These are phyloP conservation scores for Nakazawaea ernobii DNA, from an alignment of 805 yeast genomes.

Conservation along the genomic window DNA sequence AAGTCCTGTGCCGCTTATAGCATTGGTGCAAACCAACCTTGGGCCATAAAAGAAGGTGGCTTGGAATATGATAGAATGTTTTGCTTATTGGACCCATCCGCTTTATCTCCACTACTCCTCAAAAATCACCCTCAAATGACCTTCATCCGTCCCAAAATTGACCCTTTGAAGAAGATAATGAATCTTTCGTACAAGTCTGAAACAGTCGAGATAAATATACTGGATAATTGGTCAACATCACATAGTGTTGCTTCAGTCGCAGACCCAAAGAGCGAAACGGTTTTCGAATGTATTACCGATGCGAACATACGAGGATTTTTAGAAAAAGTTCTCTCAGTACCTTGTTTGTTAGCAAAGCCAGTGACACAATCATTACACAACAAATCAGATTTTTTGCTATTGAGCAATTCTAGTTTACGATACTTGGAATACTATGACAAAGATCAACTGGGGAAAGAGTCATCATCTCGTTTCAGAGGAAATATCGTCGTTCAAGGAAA, in stretches of 20 bases:
- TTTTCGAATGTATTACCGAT: conserved; percentile 15
- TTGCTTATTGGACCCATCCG: conserved; percentile 25
- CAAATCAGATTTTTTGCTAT: conserved; percentile 33
- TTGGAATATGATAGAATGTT: conserved; percentile 35
- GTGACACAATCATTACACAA: conserved; percentile 19
- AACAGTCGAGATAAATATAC: background rate
- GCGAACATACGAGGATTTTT: conserved; percentile 23
- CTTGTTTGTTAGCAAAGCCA: conserved; percentile 29
- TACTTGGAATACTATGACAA: conserved; percentile 14
- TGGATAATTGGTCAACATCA: background rate
- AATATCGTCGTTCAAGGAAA: conserved; percentile 28
- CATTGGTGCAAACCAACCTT: conserved; percentile 19
- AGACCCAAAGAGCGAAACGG: background rate
- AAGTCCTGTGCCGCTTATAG: conserved; percentile 34
- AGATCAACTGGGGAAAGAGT: background rate
- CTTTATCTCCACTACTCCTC: conserved; percentile 24
- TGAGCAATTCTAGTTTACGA: conserved; percentile 25
- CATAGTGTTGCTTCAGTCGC: conserved; percentile 2
- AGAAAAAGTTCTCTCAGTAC: conserved; percentile 20
- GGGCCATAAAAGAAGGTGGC: conserved; percentile 27
- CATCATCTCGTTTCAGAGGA: conserved; percentile 27
- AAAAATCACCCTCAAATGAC: conserved; percentile 31
- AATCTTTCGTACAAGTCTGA: conserved; percentile 1
- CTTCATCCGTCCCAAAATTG: conserved; percentile 25
- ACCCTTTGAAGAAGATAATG: conserved; percentile 12